Base-by-base conservation (phyloP, 2,329 filamentous ascomycete species). In the Tympanopsis confertula region DNA sequence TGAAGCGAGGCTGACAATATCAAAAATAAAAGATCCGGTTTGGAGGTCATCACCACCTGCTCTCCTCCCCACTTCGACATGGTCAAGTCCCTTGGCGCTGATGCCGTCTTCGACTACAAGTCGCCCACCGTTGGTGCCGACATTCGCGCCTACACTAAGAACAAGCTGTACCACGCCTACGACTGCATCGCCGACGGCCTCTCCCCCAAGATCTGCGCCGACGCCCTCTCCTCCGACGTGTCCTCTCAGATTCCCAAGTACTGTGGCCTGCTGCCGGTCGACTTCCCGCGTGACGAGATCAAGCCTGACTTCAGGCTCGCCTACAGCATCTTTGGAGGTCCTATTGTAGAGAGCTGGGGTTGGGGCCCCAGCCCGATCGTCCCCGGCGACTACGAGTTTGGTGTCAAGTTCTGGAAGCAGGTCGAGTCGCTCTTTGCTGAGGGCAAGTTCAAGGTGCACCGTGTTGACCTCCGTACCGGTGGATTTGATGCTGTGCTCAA, bases 361-460 rank as follows among this genome's bases (percentile, higher is more conserved):
- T n/a, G n/a, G n/a, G 35, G 59, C 56, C 3, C 58, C 50, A 22
- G 42, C 46, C 3, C n/a, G n/a, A n/a, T n/a, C n/a, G n/a, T n/a
- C n/a, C 36, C 42, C 4, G 53, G 51, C 15, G 50, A 65, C 39
- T 49, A 51, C 13, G 52, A 57, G 28, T 62, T 61, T 38, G 57
- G 50, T 2, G 51, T 52, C 43, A 51, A 26, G 39, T 66, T 65
- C 40, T 60, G 59, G 55, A 46, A 52, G 15, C n/a, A 63, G 13
- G 43, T 51, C 4, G 44, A 44, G 4, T 46, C 43, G 1, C 42
- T 67, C 35, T 41, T 68, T 14, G 53, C 39, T n/a, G 42, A 52
- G 22, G 58, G 59, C 2, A 54, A 52, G 44, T 28, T 68, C 10
- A 59, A 54, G 46, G 48, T 56, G 1, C 56, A 63, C 24, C 51